A percentile compares a stretch with the other conserved stretches of the same genome.
phyloP scores from a whole-genome alignment of 1,284 basidiomycete species.

The Ustilago vetiveriae region DNA sequence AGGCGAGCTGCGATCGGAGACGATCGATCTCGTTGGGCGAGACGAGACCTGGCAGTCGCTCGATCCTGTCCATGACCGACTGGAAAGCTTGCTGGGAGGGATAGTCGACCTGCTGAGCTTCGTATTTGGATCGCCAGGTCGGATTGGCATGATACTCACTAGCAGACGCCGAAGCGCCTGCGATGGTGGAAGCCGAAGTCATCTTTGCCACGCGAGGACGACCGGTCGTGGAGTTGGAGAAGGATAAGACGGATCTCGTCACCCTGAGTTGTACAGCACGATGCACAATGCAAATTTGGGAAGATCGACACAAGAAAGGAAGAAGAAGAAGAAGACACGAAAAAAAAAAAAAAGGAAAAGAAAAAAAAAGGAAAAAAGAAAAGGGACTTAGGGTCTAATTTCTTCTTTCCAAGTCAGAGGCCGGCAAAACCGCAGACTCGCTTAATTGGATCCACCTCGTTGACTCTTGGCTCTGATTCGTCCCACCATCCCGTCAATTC shows the following conservation, averaged over 20 bases:
- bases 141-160: slow-evolving; percentile 42
- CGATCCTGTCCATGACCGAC: slow-evolving; percentile 48
- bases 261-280: too few species aligned
- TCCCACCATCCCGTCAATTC: not conserved
- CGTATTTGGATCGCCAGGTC: slow-evolving; percentile 58
- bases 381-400: too few species aligned
- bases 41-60: slow-evolving; percentile 63
- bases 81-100: slow-evolving; percentile 45
- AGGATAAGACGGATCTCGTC: too few species aligned
- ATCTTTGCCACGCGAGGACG: slow-evolving; percentile 1
- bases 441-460: not conserved
- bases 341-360: too few species aligned
- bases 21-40: slow-evolving; percentile 60
- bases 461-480: not conserved
- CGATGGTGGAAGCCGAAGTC: slow-evolving; percentile 2
- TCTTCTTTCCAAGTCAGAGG: too few species aligned
- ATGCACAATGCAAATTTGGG: too few species aligned
- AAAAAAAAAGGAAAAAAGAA: too few species aligned
- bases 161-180: slow-evolving; percentile 21
- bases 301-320: too few species aligned
- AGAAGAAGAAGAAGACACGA: not conserved
- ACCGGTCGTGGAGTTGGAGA: not conserved
- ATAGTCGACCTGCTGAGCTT: slow-evolving; percentile 64
- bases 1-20: slow-evolving; percentile 56
- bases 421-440: slow-evolving; percentile 19